phyloP scores from a whole-genome alignment of 164 flowering plant species.

The Aristolochia contorta region DNA sequence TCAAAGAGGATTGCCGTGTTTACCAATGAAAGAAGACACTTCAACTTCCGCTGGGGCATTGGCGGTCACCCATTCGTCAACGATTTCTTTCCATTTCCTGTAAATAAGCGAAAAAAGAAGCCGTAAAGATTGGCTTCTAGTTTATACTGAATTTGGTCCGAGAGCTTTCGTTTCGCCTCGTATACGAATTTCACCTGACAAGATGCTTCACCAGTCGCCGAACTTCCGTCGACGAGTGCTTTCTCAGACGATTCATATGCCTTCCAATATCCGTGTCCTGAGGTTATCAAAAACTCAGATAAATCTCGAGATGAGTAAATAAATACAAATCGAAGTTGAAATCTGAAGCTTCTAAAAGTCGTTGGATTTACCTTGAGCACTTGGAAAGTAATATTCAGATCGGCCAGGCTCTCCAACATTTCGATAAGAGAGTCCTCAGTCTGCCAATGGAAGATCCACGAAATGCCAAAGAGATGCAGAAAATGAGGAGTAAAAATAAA shows the following conservation, averaged over 20 bases:
- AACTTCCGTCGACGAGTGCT: constrained; percentile 62
- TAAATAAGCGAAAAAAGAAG: constrained; percentile 1
- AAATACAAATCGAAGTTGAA: too few species aligned
- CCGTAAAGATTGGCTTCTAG: neutral
- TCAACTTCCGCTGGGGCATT: constrained; percentile 35
- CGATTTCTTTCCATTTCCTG: constrained; percentile 93
- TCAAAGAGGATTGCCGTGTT: neutral
- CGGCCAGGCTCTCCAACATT: constrained; percentile 70
- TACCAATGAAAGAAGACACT: constrained; percentile 41
- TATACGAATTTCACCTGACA: constrained; percentile 47
- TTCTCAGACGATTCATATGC: constrained; percentile 65
- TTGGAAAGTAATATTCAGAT: constrained; percentile 84
- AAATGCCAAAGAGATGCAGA: neutral
- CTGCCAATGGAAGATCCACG: constrained; percentile 17
- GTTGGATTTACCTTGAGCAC: constrained; percentile 57
- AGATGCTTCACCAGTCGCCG: constrained; percentile 74
- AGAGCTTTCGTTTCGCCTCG: neutral
- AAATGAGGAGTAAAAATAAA: neutral
- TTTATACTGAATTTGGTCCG: neutral
- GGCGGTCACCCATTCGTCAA: constrained; percentile 86
- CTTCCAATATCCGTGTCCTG: constrained; percentile 93
- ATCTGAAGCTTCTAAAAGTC: neutral
- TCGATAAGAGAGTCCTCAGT: constrained; percentile 59
- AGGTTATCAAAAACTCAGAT: neutral
- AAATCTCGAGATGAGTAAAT: neutral